Conservation (phyloP, 257 asterid species). For the Penstemon davidsonii region DNA sequence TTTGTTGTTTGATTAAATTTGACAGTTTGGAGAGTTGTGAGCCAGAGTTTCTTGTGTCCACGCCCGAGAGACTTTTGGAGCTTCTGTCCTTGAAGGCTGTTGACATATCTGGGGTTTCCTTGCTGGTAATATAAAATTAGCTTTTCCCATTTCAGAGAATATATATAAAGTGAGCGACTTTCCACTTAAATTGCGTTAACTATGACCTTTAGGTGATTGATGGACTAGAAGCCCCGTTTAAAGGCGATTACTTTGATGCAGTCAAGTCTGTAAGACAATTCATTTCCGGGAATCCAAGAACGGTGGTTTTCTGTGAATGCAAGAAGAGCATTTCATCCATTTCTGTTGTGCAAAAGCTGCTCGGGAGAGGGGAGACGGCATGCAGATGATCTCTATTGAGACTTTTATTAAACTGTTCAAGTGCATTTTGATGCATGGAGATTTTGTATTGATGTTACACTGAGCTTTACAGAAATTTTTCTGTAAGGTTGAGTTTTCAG, state of each 20-base stretch:
- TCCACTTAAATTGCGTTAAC: not conserved
- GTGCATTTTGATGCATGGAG: conserved; percentile 7
- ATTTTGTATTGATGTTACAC: not conserved
- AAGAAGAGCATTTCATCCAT: conserved; percentile 31
- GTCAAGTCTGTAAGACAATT: conserved; percentile 44
- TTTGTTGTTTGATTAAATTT: conserved; percentile 9
- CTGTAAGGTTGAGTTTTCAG: not conserved
- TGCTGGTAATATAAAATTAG: conserved; percentile 52
- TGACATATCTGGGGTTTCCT: conserved; percentile 59
- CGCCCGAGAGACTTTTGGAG: conserved; percentile 75
- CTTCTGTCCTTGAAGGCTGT: conserved; percentile 58
- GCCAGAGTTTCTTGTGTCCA: conserved; percentile 80
- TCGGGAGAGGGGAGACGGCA: conserved; percentile 30
- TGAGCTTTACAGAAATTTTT: not conserved
- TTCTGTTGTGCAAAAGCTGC: conserved; percentile 39
- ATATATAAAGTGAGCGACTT: not conserved
- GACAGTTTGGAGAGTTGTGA: conserved; percentile 67
- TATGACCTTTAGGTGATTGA: conserved; percentile 61
- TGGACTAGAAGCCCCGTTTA: conserved; percentile 49
- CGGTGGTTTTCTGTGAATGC: conserved; percentile 59
- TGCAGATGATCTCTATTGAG: conserved; percentile 32
- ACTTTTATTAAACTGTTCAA: conserved; percentile 18
- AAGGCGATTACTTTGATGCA: conserved; percentile 41
- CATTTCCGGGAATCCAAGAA: conserved; percentile 54
- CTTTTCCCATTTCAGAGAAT: not conserved